These are phyloP conservation scores for Anaeromyces robustus DNA, from an alignment of 192 early-diverging fungal genomes.

Conservation along the genomic window DNA sequence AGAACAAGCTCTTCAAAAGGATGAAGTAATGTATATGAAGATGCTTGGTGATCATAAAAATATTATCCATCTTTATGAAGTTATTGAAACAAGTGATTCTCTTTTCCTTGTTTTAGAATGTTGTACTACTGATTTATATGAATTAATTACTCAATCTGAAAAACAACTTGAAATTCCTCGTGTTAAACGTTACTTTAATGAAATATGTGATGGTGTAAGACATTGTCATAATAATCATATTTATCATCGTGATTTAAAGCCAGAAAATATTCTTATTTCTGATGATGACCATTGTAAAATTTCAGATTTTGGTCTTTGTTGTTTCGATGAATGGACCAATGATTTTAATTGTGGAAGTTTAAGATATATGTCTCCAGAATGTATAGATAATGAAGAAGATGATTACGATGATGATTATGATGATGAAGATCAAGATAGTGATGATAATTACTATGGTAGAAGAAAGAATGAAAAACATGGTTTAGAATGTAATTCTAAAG, in stretches of 20 bases:
- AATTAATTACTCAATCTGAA: not conserved
- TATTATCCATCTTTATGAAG: constrained; percentile 70
- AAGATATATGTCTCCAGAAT: constrained; percentile 76
- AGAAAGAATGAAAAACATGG: not conserved
- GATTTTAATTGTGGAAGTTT: constrained; percentile 79
- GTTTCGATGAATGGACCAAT: constrained; percentile 45
- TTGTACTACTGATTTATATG: constrained; percentile 56
- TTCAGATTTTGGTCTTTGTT: not conserved
- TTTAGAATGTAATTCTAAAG: not conserved
- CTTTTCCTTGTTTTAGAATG: constrained; percentile 93
- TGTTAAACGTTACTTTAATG: not conserved
- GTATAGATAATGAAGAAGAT: not conserved
- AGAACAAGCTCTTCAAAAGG: not conserved
- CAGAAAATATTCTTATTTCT: constrained; percentile 29
- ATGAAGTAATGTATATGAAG: constrained; percentile 22
- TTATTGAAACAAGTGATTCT: constrained; percentile 75
- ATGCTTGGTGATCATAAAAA: constrained; percentile 57
- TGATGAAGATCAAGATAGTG: not conserved
- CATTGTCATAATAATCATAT: constrained; percentile 62
- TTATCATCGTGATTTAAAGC: constrained; percentile 87
- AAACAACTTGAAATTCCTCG: not conserved
- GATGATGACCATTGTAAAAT: not conserved
- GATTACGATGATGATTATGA: not conserved
- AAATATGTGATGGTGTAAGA: constrained; percentile 66
- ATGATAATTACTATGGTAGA: not conserved